Evolutionary conservation across 495 filamentous ascomycete species (phyloP).

Genomic region (Penicillium riverlandense): DNA sequence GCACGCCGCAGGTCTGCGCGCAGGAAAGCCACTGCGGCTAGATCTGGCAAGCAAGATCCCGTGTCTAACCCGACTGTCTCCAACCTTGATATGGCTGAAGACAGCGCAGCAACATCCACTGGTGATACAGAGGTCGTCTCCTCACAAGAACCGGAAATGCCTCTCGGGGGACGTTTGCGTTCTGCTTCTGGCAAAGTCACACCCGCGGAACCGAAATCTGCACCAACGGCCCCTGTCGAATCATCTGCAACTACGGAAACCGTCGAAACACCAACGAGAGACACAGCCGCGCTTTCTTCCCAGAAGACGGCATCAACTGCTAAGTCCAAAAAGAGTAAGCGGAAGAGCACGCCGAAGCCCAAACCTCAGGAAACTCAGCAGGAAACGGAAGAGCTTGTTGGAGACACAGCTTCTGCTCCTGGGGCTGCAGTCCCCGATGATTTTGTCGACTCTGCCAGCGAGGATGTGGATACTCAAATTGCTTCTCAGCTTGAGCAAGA

Average conservation of each 20-base stretch:
- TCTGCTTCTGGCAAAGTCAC: constrained; percentile 17
- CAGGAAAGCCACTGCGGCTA: constrained; percentile 7
- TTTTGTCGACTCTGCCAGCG: constrained; percentile 24
- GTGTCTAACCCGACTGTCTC: constrained; percentile 3
- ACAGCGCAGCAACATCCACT: background rate
- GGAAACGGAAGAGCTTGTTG: background rate
- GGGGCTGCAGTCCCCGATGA: constrained; percentile 2
- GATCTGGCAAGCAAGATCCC: constrained; percentile 2
- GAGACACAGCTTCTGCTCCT: background rate
- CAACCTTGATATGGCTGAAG: constrained; percentile 5
- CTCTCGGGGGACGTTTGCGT: constrained; percentile 22
- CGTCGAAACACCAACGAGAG: constrained; percentile 2
- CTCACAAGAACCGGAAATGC: constrained; percentile 7
- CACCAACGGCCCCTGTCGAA: background rate
- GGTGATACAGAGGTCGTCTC: background rate
- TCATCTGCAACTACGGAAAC: background rate
- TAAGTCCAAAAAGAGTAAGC: background rate
- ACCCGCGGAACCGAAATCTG: constrained; percentile 1
- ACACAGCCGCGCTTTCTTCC: background rate
- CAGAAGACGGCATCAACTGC: background rate
- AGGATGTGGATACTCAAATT: constrained; percentile 37
- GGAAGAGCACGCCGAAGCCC: background rate
- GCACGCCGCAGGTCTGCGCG: constrained; percentile 8
- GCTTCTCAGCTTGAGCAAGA: constrained; percentile 41
- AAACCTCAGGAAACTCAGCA: background rate